A percentile compares a stretch with the other conserved stretches of the same genome.
Evolutionary conservation across 495 filamentous ascomycete genomes (phyloP).

Genomic region (Aspergillus heteromorphus): DNA sequence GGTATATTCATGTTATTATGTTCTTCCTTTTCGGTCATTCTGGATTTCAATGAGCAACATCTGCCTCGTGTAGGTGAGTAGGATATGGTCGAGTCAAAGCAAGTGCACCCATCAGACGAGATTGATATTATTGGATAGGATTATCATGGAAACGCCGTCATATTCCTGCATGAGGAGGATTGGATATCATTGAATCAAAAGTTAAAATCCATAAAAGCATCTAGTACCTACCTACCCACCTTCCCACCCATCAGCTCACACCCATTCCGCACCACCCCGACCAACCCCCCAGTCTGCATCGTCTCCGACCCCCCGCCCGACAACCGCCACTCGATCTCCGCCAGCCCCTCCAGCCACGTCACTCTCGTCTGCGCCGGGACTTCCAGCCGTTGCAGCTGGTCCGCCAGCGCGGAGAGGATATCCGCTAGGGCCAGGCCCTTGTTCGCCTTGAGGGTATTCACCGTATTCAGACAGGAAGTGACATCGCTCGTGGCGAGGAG

Average conservation of each 20-base stretch:
- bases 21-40: no score
- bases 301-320: conserved; percentile 84
- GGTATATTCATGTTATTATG: no score
- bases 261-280: conserved; percentile 83
- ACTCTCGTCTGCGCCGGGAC: conserved; percentile 85
- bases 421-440: conserved; percentile 93
- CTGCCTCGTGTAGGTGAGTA: no score
- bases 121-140: no score
- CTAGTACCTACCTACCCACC: background rate
- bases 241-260: conserved; percentile 60
- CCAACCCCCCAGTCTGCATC: conserved; percentile 86
- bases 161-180: background rate
- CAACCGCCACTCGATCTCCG: conserved; percentile 86
- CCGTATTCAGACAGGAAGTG: conserved; percentile 75
- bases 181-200: background rate
- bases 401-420: conserved; percentile 77
- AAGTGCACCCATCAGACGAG: no score
- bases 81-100: no score
- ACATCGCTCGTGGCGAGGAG: conserved; percentile 80
- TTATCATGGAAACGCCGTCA: conserved; percentile 9
- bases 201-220: no score
- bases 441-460: conserved; percentile 76
- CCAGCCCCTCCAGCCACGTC: conserved; percentile 84
- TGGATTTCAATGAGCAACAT: no score
- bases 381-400: conserved; percentile 75